Base-by-base conservation (phyloP, 2,329 filamentous ascomycete species). In the Pseudocercospora eumusae region DNA sequence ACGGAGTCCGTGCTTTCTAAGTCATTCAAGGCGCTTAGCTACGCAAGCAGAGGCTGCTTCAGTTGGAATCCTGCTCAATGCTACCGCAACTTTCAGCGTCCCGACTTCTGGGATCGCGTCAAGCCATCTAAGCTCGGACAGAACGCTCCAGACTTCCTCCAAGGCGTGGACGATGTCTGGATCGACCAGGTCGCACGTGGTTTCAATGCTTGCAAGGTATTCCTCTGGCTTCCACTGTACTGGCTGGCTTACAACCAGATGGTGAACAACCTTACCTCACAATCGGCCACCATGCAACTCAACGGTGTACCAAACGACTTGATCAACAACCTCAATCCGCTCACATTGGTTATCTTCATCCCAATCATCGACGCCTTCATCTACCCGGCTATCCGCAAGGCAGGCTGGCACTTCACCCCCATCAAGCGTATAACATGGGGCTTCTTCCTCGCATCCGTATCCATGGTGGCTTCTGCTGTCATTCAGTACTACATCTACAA, bases 91-190 rank as follows among this genome's bases (percentile, higher is more conserved):
- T 79, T 88, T 69, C 81, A 84, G 63, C 62, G 62, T 11, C 63
- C 57, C 5, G 78, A 80, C 15, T 83, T 90, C 77, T 92, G 88
- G 86, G 85, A 91, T 25, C 72, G 79, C 3, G 85, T 86, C 63
- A 90, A 90, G 77, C 89, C 89, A 2, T 89, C 86, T 72, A 78
- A 80, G 36, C 80, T 91, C 9, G 77, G 82, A 40, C 75, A 74
- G 1, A 73, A 81, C 65, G 86, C 86, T 59, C 89, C 89, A 0
- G 44, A 59, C 0, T 93, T 89, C 89, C 92, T 93, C 88, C 66
- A 64, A 47, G 89, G 87, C 0, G 92, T 92, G 68, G 90, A 93
- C 65, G 91, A 93, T 68, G 85, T 85, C 57, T 93, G 90, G 89
- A 90, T 92, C 44, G 87, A 90, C 4, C 88, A 92, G 71, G 79